phyloP scores from a whole-genome alignment of 148 eudicot genomes.

The Rhododendron griersonianum region DNA sequence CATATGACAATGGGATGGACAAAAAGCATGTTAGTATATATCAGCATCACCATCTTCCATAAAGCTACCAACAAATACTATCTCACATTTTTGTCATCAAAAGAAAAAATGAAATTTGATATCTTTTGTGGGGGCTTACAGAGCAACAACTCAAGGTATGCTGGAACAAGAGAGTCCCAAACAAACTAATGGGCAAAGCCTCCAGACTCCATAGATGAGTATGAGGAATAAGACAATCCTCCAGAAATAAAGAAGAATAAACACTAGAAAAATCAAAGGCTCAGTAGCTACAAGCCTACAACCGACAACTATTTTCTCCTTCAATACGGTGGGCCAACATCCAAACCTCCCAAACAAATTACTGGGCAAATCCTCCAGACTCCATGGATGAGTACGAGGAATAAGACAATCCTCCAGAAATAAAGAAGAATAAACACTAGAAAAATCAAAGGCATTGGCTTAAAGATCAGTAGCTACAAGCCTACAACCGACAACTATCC shows the following conservation, averaged over 20 bases:
- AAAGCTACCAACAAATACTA: neutral
- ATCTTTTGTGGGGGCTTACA: neutral
- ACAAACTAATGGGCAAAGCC: neutral
- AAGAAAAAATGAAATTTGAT: neutral
- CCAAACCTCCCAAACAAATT: neutral
- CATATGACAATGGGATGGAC: neutral
- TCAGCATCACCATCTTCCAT: neutral
- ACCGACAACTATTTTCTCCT: neutral
- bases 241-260: neutral
- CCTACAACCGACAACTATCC: neutral
- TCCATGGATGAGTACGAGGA: neutral
- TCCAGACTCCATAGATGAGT: neutral
- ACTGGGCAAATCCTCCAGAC: neutral
- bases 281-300: neutral
- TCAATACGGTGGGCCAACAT: neutral
- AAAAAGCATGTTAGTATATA: neutral
- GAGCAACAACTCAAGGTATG: neutral
- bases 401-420: neutral
- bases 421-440: neutral
- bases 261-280: neutral
- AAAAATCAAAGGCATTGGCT: neutral
- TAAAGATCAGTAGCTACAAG: neutral
- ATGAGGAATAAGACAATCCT: neutral
- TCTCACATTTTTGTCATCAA: neutral
- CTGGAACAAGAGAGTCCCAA: neutral